Conservation (phyloP, 176 grass and related monocot genomes). For the Panicum miliaceum region DNA sequence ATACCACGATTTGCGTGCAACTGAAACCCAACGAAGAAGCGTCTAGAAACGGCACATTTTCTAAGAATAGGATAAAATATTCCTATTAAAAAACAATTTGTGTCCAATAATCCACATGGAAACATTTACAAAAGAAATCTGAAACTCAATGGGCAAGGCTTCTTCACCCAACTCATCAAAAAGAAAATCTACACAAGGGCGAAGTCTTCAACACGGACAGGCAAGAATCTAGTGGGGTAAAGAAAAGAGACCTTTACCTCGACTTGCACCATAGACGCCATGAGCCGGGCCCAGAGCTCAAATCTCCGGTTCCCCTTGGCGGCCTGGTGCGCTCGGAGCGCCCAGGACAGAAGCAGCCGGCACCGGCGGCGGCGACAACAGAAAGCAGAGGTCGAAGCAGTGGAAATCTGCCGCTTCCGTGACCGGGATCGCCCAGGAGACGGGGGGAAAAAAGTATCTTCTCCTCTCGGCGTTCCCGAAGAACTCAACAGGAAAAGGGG, state of each 20-base stretch:
- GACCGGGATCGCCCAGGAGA: neutral
- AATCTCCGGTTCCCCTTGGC: conserved; percentile 23
- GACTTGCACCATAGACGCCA: conserved; percentile 35
- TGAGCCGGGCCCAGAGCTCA: neutral
- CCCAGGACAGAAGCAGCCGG: neutral
- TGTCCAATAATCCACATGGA: neutral
- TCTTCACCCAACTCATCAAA: neutral
- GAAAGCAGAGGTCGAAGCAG: neutral
- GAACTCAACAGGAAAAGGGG: neutral
- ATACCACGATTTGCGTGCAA: conserved; percentile 7
- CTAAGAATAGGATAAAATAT: neutral
- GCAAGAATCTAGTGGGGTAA: neutral
- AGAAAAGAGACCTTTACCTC: conserved; percentile 35
- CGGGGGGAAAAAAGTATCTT: neutral
- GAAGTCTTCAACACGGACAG: neutral
- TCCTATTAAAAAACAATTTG: neutral
- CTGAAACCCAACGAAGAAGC: conserved; percentile 19
- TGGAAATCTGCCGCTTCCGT: neutral
- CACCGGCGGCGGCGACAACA: neutral
- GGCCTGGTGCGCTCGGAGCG: too few species aligned
- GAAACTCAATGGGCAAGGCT: neutral
- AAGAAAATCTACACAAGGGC: neutral
- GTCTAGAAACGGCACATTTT: conserved; percentile 35
- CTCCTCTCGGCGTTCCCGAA: neutral
- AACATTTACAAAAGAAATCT: neutral